A percentile compares a stretch with the other conserved stretches of the same genome.
Conservation (phyloP, 192 early-diverging fungal species). For the Coemansia erecta region DNA sequence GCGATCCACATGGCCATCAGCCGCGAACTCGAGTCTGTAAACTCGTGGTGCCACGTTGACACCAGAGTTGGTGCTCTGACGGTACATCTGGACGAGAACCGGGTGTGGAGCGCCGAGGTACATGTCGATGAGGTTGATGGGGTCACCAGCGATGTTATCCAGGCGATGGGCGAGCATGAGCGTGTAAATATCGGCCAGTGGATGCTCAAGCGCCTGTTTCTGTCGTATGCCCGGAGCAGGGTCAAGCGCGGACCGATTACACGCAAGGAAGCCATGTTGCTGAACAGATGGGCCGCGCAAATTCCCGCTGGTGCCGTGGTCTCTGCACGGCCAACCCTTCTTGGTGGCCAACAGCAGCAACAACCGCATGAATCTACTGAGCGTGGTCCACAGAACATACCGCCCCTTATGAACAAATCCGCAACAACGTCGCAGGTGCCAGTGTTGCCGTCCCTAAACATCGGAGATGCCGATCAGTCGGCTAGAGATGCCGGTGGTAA, state of each 20-base stretch:
- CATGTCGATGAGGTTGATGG: slow-evolving; percentile 79
- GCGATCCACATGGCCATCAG: slow-evolving; percentile 20
- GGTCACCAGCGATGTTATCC: slow-evolving; percentile 32
- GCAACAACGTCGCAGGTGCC: no score
- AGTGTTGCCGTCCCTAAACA: no score
- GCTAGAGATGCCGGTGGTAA: not conserved
- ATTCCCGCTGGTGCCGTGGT: slow-evolving; percentile 41
- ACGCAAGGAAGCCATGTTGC: slow-evolving; percentile 53
- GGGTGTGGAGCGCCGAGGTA: slow-evolving; percentile 85
- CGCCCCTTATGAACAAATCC: no score
- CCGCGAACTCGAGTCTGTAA: slow-evolving; percentile 68
- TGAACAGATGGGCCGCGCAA: slow-evolving; percentile 55
- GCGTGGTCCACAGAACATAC: not conserved
- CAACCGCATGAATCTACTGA: slow-evolving; percentile 7
- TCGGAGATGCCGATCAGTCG: no score
- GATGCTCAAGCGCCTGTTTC: slow-evolving; percentile 53
- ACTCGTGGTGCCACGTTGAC: slow-evolving; percentile 91
- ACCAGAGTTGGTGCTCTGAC: slow-evolving; percentile 85
- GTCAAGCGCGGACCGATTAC: slow-evolving; percentile 72
- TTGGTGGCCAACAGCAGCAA: not conserved
- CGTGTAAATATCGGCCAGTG: slow-evolving; percentile 51
- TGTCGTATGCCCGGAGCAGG: slow-evolving; percentile 66
- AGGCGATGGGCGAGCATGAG: slow-evolving; percentile 40
- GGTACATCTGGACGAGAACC: slow-evolving; percentile 77
- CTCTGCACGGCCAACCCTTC: slow-evolving; percentile 13